Evolutionary conservation across 129 eudicot species (phyloP).

Genomic region (Rutidosis leptorrhynchoides): DNA sequence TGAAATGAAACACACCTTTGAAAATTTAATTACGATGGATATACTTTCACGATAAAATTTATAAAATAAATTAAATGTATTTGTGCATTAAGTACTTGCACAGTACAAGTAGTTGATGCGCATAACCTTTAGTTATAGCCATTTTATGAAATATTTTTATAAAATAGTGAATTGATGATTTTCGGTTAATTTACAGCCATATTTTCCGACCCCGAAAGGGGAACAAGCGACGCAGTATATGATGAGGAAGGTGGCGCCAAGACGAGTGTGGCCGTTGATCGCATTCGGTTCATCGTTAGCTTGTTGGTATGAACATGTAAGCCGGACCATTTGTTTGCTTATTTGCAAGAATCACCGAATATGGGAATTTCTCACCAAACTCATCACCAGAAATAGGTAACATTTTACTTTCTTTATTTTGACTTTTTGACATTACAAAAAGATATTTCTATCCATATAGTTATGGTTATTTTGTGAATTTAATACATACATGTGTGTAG

Average conservation of each 20-base stretch:
- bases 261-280: constrained; percentile 84
- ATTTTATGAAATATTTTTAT: not conserved
- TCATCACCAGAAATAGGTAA: constrained; percentile 88
- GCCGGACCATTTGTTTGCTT: constrained; percentile 79
- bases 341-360: constrained; percentile 84
- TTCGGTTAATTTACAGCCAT: constrained; percentile 50
- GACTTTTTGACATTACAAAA: not conserved
- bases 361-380: constrained; percentile 92
- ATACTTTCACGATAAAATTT: too few relatives aligned
- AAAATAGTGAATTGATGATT: not conserved
- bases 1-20: not conserved
- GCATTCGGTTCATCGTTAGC: constrained; percentile 85
- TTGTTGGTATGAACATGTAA: constrained; percentile 96
- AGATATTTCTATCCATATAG: not conserved
- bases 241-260: constrained; percentile 89
- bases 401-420: constrained; percentile 10
- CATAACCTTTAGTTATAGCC: too few relatives aligned
- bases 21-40: too few relatives aligned
- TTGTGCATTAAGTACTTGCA: too few relatives aligned
- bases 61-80: too few relatives aligned
- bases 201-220: constrained; percentile 87
- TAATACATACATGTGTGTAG: too few relatives aligned
- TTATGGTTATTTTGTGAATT: not conserved
- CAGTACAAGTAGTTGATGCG: too few relatives aligned
- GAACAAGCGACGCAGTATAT: constrained; percentile 80